Evolutionary conservation across 2,329 filamentous ascomycete species (phyloP).

Genomic region (Sporothrix brunneoviolacea): DNA sequence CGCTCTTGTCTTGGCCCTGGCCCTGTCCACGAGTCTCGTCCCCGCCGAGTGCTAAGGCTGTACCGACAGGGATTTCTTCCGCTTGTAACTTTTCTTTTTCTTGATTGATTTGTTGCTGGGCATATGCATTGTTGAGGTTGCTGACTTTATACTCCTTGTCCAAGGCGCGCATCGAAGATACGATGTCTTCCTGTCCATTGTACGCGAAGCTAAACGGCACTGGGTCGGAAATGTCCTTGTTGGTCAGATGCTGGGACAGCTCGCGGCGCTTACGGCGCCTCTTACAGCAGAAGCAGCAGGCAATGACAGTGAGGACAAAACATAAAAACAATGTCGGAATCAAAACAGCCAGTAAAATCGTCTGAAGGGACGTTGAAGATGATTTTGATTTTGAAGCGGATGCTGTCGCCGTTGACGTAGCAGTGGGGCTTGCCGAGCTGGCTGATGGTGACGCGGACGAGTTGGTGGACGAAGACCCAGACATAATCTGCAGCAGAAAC

Average conservation of each 20-base stretch:
- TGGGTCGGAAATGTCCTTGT: constrained; percentile 26
- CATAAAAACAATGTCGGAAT: constrained; percentile 36
- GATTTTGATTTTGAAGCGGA: not conserved
- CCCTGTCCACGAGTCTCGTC: not conserved
- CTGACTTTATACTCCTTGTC: constrained; percentile 17
- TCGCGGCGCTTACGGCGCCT: constrained; percentile 20
- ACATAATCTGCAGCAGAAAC: constrained; percentile 31
- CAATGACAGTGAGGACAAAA: constrained; percentile 26
- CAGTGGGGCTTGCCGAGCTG: constrained; percentile 3
- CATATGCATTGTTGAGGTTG: constrained; percentile 6
- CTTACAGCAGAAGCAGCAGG: constrained; percentile 23
- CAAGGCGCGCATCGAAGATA: constrained; percentile 16
- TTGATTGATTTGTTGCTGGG: not conserved
- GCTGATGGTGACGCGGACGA: constrained; percentile 6
- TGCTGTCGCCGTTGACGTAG: not conserved
- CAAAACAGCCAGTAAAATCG: constrained; percentile 38
- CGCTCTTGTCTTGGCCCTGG: not conserved
- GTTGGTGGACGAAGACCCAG: constrained; percentile 20
- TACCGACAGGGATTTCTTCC: constrained; percentile 4
- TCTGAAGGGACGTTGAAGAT: constrained; percentile 5
- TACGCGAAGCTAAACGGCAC: constrained; percentile 25
- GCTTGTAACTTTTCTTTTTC: constrained; percentile 2
- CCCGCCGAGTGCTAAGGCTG: not conserved
- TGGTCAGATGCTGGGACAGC: constrained; percentile 17
- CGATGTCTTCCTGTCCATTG: constrained; percentile 18